phyloP scores from a whole-genome alignment of 805 yeast species.

The Hanseniaspora singularis region DNA sequence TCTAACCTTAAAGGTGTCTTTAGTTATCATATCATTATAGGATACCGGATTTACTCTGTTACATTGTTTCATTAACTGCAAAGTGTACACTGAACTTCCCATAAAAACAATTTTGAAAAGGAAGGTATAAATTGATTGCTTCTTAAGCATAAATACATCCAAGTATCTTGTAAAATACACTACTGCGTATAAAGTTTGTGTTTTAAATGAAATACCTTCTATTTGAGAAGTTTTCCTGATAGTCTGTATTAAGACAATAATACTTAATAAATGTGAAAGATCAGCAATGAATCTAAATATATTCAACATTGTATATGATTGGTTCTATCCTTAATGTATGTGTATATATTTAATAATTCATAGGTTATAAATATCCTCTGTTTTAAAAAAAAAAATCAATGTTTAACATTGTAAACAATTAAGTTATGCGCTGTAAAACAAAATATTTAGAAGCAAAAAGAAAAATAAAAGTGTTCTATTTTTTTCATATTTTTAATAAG shows the following conservation, averaged over 20 bases:
- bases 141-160: conserved; percentile 40
- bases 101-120: conserved; percentile 75
- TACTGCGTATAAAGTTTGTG: conserved; percentile 65
- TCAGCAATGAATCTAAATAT: conserved; percentile 51
- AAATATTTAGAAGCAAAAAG: no score
- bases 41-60: conserved; percentile 39
- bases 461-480: no score
- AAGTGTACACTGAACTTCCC: conserved; percentile 59
- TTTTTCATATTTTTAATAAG: no score
- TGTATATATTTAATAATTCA: neutral
- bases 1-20: conserved; percentile 62
- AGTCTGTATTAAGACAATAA: conserved; percentile 59
- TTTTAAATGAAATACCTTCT: conserved; percentile 77
- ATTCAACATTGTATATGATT: conserved; percentile 27
- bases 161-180: conserved; percentile 67
- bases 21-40: conserved; percentile 42
- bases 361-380: neutral
- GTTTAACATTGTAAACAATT: no score
- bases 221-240: conserved; percentile 54
- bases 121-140: conserved; percentile 59
- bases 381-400: no score
- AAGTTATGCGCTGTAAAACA: no score
- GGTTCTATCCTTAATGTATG: neutral
- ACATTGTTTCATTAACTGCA: conserved; percentile 48
- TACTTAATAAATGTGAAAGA: conserved; percentile 68